Conservation (phyloP, 2,329 filamentous ascomycete genomes). For the Colletotrichum lentis region DNA sequence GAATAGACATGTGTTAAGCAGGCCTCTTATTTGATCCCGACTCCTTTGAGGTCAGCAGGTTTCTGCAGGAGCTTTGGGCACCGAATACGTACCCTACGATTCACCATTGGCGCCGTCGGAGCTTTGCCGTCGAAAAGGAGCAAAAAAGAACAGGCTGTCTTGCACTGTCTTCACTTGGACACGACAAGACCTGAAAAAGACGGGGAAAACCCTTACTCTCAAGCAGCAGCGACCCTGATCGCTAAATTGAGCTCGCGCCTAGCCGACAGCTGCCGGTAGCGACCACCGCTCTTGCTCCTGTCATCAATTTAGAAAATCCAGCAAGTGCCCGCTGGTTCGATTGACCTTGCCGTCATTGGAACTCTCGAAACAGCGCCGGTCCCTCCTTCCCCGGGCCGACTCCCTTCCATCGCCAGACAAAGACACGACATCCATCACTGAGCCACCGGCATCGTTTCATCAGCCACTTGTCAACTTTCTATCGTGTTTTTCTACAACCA, state of each 20-base stretch:
- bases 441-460: conserved; percentile 36
- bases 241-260: not conserved
- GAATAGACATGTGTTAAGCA: conserved; percentile 38
- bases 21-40: conserved; percentile 45
- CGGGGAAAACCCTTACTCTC: not conserved
- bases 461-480: conserved; percentile 26
- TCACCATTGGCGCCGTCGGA: conserved; percentile 18
- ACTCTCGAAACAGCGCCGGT: conserved; percentile 36
- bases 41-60: conserved; percentile 85
- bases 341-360: conserved; percentile 24
- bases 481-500: conserved; percentile 28
- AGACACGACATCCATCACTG: conserved; percentile 36
- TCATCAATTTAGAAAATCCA: not conserved
- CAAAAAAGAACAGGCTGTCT: conserved; percentile 19
- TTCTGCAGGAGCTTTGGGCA: conserved; percentile 72
- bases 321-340: conserved; percentile 11
- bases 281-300: not conserved
- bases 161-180: conserved; percentile 18
- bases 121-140: conserved; percentile 13
- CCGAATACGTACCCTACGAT: conserved; percentile 30
- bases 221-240: conserved; percentile 11
- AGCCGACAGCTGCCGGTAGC: not conserved
- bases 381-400: conserved; percentile 36
- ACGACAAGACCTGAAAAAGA: not conserved
- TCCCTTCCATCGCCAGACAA: conserved; percentile 31